Evolutionary conservation across 108 stramenopile genomes (phyloP), one percentile per base, ranked within the genome.

Genomic region (Cyclostephanos tholiformis): DNA sequence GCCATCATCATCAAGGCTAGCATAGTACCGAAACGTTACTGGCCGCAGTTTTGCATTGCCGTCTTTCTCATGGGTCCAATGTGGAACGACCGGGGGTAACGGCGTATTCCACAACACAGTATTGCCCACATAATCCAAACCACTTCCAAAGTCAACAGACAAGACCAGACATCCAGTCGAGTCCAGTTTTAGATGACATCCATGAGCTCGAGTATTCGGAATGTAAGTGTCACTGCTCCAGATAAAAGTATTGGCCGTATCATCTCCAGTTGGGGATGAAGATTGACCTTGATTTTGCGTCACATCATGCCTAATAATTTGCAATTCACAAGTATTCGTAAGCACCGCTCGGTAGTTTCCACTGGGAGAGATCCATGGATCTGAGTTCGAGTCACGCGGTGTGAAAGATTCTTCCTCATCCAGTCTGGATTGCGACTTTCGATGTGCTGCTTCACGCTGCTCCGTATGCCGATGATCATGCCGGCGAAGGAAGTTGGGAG

Each of bases 1-100:
- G 17, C 92, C 92, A 70, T 93, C 92, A 55, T 89, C 83, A 67
- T 91, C 92, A 52, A 93, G 61, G 51, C 87, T 83, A 2, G 88
- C 86, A 79, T 88, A 70, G 60, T 87, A 90, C n/a, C n/a, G 69
- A 65, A 74, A 82, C 13, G 62, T 49, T 10, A 68, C 50, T 0
- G 67, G 61, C 44, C 76, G 38, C 23, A 77, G 74, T 29, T 68
- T 50, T 32, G 26, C 69, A 53, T 74, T 69, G 27, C 62, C 55
- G 25, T 80, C 63, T 61, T 79, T 74, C n/a, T 72, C 85, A 38
- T 72, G 63, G 44, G 69, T 67, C 55, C 63, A 74, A 38, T 82
- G 70, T 38, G 77, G 79, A 35, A 82, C 69, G 39, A 84, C 69
- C 14, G 71, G 80, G 36, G 78, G 82, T 51, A 55, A 20, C 41